These are phyloP conservation scores for Fusarium virguliforme DNA, from an alignment of 2,329 filamentous ascomycete genomes.

Conservation along the genomic window DNA sequence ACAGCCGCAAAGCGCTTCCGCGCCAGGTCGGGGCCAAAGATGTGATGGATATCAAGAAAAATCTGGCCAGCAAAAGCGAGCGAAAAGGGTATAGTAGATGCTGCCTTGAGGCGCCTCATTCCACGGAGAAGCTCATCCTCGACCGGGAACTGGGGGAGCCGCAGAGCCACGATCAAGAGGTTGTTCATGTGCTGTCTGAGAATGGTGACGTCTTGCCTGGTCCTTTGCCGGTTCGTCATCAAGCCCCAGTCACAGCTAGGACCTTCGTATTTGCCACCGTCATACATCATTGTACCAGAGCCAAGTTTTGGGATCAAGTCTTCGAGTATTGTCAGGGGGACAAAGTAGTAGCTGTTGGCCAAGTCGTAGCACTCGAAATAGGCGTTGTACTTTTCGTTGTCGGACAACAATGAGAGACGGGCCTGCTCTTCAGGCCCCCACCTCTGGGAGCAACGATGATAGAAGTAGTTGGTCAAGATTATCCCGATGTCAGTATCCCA, in stretches of 20 bases:
- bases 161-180: conserved; percentile 45
- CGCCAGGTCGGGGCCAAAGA: conserved; percentile 44
- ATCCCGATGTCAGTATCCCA: conserved; percentile 2
- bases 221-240: conserved; percentile 53
- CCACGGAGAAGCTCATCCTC: conserved; percentile 59
- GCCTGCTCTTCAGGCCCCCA: conserved; percentile 5
- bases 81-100: conserved; percentile 54
- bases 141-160: conserved; percentile 48
- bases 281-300: conserved; percentile 40
- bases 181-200: conserved; percentile 56
- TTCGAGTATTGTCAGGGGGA: conserved; percentile 17
- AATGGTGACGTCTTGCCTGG: conserved; percentile 56
- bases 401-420: neutral
- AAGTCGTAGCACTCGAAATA: conserved; percentile 53
- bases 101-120: conserved; percentile 53
- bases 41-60: conserved; percentile 61
- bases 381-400: conserved; percentile 29
- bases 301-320: conserved; percentile 28
- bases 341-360: conserved; percentile 40
- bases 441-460: no score
- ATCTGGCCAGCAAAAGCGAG: conserved; percentile 60
- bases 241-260: conserved; percentile 42
- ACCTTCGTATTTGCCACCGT: conserved; percentile 50
- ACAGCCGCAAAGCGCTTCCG: conserved; percentile 28
- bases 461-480: no score